Percentiles rank a stretch among this genome's conserved stretches.
phyloP scores from a whole-genome alignment of 768 basidiomycete species.

The Mycena venus region DNA sequence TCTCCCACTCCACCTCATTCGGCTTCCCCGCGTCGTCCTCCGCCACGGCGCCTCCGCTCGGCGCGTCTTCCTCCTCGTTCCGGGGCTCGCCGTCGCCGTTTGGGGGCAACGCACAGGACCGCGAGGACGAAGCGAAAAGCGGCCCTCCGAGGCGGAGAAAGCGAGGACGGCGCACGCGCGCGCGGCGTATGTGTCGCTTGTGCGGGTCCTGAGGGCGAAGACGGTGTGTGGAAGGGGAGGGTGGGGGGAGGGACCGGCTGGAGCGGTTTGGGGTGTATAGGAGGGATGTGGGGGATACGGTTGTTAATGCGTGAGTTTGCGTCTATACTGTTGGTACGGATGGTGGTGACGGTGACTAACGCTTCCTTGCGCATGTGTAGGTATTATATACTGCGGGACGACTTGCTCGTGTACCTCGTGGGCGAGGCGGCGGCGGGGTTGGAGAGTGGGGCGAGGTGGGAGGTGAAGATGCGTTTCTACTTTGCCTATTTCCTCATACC shows the following conservation, averaged over 20 bases:
- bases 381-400: slow-evolving; percentile 88
- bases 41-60: not conserved
- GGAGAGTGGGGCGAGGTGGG: slow-evolving; percentile 69
- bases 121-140: slow-evolving; percentile 38
- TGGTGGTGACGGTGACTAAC: no score
- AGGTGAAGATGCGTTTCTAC: slow-evolving; percentile 80
- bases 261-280: slow-evolving; percentile 60
- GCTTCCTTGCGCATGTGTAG: slow-evolving; percentile 52
- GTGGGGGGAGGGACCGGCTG: slow-evolving; percentile 65
- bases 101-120: slow-evolving; percentile 34
- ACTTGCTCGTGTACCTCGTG: slow-evolving; percentile 83
- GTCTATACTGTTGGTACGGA: not conserved
- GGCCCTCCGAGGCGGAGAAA: slow-evolving; percentile 26
- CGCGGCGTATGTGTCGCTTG: slow-evolving; percentile 79
- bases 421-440: slow-evolving; percentile 72
- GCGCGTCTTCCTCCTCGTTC: not conserved
- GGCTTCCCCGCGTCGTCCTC: not conserved
- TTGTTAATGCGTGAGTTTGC: slow-evolving; percentile 85
- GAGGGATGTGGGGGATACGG: slow-evolving; percentile 87
- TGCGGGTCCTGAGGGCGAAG: slow-evolving; percentile 78
- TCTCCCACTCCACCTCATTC: no score
- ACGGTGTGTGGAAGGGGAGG: slow-evolving; percentile 77
- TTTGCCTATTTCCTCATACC: not conserved
- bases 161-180: slow-evolving; percentile 49
- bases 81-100: no score